These are phyloP conservation scores for Neocucurbitaria cava DNA, from an alignment of 2,329 filamentous ascomycete species.

Conservation along the genomic window DNA sequence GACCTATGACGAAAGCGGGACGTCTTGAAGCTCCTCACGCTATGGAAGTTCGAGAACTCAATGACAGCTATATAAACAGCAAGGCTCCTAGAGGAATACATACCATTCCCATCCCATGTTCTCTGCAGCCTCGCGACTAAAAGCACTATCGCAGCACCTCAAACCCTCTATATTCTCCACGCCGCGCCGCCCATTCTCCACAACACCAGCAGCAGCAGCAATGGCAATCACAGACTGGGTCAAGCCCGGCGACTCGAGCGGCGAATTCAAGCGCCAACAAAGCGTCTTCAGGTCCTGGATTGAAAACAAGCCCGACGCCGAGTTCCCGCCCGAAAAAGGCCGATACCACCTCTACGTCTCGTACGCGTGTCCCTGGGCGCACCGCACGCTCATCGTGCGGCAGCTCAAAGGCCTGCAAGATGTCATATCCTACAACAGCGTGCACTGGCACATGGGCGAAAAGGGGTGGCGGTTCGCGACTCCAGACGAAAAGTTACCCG, in stretches of 20 bases:
- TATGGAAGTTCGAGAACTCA: slow-evolving; percentile 17
- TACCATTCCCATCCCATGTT: slow-evolving; percentile 21
- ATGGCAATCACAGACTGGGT: slow-evolving; percentile 81
- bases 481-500: slow-evolving; percentile 64
- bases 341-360: slow-evolving; percentile 95
- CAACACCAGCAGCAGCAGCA: slow-evolving; percentile 8
- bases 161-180: slow-evolving; percentile 7
- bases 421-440: slow-evolving; percentile 77
- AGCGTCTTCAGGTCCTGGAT: slow-evolving; percentile 85
- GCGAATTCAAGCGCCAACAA: slow-evolving; percentile 90
- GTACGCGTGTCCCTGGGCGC: slow-evolving; percentile 95
- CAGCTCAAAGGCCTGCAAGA: slow-evolving; percentile 92
- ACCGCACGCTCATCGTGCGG: slow-evolving; percentile 84
- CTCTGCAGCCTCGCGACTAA: slow-evolving; percentile 19
- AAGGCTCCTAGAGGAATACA: not conserved
- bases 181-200: slow-evolving; percentile 22
- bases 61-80: slow-evolving; percentile 32
- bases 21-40: slow-evolving; percentile 6
- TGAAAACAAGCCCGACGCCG: slow-evolving; percentile 71
- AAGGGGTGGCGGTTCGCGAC: slow-evolving; percentile 85
- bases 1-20: slow-evolving; percentile 32
- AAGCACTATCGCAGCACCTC: slow-evolving; percentile 19
- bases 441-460: slow-evolving; percentile 87
- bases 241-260: slow-evolving; percentile 74
- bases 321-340: slow-evolving; percentile 84